Percentiles rank a stretch among this genome's conserved stretches.
Conservation (phyloP, 2,329 filamentous ascomycete genomes). For the Ophiocordyceps australis region DNA sequence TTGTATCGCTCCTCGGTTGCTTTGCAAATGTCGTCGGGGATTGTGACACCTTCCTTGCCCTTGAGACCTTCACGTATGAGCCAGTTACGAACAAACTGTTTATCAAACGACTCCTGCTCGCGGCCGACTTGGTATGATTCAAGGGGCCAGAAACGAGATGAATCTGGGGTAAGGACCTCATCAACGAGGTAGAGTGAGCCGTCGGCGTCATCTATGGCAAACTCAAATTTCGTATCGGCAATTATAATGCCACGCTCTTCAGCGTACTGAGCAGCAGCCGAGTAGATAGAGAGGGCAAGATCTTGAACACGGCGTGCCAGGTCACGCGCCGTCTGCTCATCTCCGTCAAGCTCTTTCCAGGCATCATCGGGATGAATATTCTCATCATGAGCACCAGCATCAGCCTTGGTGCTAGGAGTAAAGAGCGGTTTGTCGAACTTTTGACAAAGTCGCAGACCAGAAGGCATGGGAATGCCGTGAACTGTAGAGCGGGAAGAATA, state of each 20-base stretch:
- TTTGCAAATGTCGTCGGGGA: slow-evolving; percentile 39
- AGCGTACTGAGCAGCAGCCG: slow-evolving; percentile 41
- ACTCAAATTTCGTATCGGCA: slow-evolving; percentile 32
- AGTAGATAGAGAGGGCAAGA: slow-evolving; percentile 14
- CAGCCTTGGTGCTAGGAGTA: slow-evolving; percentile 66
- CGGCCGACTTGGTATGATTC: slow-evolving; percentile 45
- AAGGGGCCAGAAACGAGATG: slow-evolving; percentile 72
- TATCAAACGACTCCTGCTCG: slow-evolving; percentile 74
- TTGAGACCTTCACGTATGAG: slow-evolving; percentile 47
- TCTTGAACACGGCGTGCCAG: slow-evolving; percentile 12
- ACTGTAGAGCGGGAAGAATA: slow-evolving; percentile 55
- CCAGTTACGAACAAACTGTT: slow-evolving; percentile 75
- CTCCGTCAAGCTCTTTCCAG: slow-evolving; percentile 19
- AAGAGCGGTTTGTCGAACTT: slow-evolving; percentile 50
- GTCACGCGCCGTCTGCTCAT: too few species aligned
- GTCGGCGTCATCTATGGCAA: slow-evolving; percentile 27
- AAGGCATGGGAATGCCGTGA: slow-evolving; percentile 53
- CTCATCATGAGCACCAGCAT: slow-evolving; percentile 60
- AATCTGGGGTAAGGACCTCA: slow-evolving; percentile 73
- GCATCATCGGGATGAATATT: slow-evolving; percentile 63
- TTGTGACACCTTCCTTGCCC: slow-evolving; percentile 24
- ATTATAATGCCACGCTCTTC: slow-evolving; percentile 17
- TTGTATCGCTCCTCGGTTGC: slow-evolving; percentile 6
- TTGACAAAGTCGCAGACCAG: slow-evolving; percentile 52
- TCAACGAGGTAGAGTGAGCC: slow-evolving; percentile 35